Conservation (phyloP, 1,284 basidiomycete genomes). For the Sporisorium exsertum region DNA sequence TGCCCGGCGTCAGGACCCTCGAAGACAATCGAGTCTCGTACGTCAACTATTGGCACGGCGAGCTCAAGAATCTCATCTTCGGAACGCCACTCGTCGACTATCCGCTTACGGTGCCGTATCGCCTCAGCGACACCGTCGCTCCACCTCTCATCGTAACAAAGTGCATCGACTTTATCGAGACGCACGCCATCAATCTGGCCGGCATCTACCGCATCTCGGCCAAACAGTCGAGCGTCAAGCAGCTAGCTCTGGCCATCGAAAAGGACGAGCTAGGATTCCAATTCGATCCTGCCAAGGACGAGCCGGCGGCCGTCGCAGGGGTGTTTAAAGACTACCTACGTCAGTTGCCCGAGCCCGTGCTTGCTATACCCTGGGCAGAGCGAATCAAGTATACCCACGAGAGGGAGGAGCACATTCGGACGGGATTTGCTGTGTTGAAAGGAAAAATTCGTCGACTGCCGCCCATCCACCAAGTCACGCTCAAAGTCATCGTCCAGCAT, state of each 20-base stretch:
- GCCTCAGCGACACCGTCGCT: slow-evolving; percentile 43
- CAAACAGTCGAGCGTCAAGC: slow-evolving; percentile 84
- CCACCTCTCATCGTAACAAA: slow-evolving; percentile 84
- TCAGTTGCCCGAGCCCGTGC: slow-evolving; percentile 91
- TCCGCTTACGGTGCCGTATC: slow-evolving; percentile 74
- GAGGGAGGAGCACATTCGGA: slow-evolving; percentile 75
- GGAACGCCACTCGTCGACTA: slow-evolving; percentile 92
- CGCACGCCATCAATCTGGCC: slow-evolving; percentile 71
- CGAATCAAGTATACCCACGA: slow-evolving; percentile 73
- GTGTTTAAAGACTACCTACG: slow-evolving; percentile 92
- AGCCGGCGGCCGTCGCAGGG: slow-evolving; percentile 88
- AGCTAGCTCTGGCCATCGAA: slow-evolving; percentile 89
- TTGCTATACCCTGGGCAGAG: slow-evolving; percentile 84
- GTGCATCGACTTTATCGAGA: slow-evolving; percentile 86
- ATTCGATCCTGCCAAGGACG: slow-evolving; percentile 81
- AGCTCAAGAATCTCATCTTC: slow-evolving; percentile 83
- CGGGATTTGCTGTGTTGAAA: slow-evolving; percentile 63
- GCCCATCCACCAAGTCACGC: slow-evolving; percentile 86
- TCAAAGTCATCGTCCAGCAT: slow-evolving; percentile 88
- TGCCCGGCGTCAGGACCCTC: slow-evolving; percentile 70
- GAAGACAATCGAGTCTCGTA: slow-evolving; percentile 78
- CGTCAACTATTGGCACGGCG: slow-evolving; percentile 82
- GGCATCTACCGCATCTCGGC: slow-evolving; percentile 79
- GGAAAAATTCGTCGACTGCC: slow-evolving; percentile 72
- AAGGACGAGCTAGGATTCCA: slow-evolving; percentile 85